Percentiles rank a stretch among this genome's conserved stretches.
phyloP scores from a whole-genome alignment of 352 stramenopile species.

The Phytophthora parvispora region DNA sequence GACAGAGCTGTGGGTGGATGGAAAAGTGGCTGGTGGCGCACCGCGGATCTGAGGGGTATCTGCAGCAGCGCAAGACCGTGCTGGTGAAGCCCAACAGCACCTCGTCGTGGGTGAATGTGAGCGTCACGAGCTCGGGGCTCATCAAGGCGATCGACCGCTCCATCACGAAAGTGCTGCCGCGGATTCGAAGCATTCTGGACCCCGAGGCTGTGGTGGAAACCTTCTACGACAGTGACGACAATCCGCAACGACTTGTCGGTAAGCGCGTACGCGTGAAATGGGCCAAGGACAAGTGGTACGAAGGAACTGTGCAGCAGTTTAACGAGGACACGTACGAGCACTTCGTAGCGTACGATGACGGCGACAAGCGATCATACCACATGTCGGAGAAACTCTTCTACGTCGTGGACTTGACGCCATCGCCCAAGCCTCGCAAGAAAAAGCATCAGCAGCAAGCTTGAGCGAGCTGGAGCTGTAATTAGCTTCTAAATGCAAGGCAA shows the following conservation, averaged over 20 bases:
- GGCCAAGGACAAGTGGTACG: slow-evolving; percentile 93
- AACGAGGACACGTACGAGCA: slow-evolving; percentile 87
- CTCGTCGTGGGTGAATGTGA: slow-evolving; percentile 82
- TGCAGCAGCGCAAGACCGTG: slow-evolving; percentile 83
- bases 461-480: slow-evolving; percentile 25
- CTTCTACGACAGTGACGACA: slow-evolving; percentile 93
- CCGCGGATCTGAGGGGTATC: slow-evolving; percentile 65
- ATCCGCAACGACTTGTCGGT: slow-evolving; percentile 83
- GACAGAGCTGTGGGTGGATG: slow-evolving; percentile 79
- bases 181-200: slow-evolving; percentile 64
- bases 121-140: slow-evolving; percentile 58
- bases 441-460: slow-evolving; percentile 29
- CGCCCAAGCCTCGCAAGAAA: slow-evolving; percentile 40
- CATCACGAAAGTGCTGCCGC: slow-evolving; percentile 66
- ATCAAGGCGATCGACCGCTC: slow-evolving; percentile 75
- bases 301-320: slow-evolving; percentile 81
- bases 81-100: slow-evolving; percentile 90
- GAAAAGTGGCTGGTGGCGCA: slow-evolving; percentile 86
- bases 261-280: slow-evolving; percentile 90
- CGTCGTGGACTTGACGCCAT: slow-evolving; percentile 57
- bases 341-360: slow-evolving; percentile 88
- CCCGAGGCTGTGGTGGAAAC: slow-evolving; percentile 54
- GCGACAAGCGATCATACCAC: slow-evolving; percentile 88
- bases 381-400: slow-evolving; percentile 93
- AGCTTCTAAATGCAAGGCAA: slow-evolving; percentile 30